phyloP scores from a whole-genome alignment of 1,284 basidiomycete species.

The Inonotus hispidus region DNA sequence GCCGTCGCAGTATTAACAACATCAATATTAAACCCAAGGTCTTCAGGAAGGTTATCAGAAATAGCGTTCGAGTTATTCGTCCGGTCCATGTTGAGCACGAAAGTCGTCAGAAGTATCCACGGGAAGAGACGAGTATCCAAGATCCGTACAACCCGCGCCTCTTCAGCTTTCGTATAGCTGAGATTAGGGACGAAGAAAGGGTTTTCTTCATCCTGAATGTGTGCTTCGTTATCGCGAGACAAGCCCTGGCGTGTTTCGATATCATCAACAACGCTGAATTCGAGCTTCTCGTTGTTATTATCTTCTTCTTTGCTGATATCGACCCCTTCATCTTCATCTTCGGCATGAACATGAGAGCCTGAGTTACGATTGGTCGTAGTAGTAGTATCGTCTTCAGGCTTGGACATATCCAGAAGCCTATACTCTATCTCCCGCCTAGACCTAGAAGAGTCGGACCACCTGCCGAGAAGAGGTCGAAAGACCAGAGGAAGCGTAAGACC shows the following conservation, averaged over 20 bases:
- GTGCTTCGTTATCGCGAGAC: neutral
- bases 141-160: constrained; percentile 30
- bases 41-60: constrained; percentile 33
- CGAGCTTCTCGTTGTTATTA: neutral
- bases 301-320: neutral
- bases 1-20: constrained; percentile 35
- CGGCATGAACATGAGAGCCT: neutral
- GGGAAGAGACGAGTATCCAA: constrained; percentile 34
- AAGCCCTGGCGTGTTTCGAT: neutral
- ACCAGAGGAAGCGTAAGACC: neutral
- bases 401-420: neutral
- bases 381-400: neutral
- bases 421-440: neutral
- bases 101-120: constrained; percentile 34
- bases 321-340: neutral
- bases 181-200: constrained; percentile 28
- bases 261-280: no score
- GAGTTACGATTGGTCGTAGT: neutral
- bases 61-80: constrained; percentile 37
- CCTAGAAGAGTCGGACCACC: neutral
- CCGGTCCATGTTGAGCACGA: constrained; percentile 38
- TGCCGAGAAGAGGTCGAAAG: neutral
- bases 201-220: constrained; percentile 15
- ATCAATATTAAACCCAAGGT: constrained; percentile 35
- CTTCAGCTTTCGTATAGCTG: constrained; percentile 30